A percentile compares a stretch with the other conserved stretches of the same genome.
phyloP scores from a whole-genome alignment of 2,329 filamentous ascomycete genomes.

The Aspergillus sergii region DNA sequence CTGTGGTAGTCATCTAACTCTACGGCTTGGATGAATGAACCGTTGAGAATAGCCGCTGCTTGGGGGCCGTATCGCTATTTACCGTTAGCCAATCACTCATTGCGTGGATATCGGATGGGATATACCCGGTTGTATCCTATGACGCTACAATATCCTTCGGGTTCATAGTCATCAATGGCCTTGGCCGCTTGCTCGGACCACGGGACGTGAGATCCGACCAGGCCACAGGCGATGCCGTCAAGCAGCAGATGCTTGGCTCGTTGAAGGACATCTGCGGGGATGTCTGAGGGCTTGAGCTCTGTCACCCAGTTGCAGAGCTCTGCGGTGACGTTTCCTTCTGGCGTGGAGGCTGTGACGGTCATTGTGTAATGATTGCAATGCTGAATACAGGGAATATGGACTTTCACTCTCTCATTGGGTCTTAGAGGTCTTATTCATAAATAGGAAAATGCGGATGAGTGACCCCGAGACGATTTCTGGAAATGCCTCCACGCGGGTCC shows the following conservation, averaged over 20 bases:
- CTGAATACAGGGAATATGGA: not conserved
- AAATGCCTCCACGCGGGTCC: not conserved
- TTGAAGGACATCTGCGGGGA: not conserved
- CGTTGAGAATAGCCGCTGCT: conserved; percentile 46
- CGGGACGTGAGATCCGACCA: conserved; percentile 45
- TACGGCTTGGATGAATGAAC: conserved; percentile 48
- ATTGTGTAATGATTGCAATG: not conserved
- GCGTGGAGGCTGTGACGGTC: not conserved
- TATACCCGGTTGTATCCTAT: conserved; percentile 19
- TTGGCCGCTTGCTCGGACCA: conserved; percentile 44
- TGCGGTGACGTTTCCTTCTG: not conserved
- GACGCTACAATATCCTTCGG: conserved; percentile 26
- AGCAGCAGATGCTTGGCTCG: conserved; percentile 48
- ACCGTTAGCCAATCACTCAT: not conserved
- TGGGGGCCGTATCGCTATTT: conserved; percentile 29
- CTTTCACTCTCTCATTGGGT: not conserved
- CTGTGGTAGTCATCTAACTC: conserved; percentile 51
- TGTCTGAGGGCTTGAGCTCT: not conserved
- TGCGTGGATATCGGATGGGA: not conserved
- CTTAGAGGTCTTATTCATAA: not conserved
- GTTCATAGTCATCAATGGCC: conserved; percentile 35
- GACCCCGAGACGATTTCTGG: not conserved
- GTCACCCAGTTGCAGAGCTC: not conserved
- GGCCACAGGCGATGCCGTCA: conserved; percentile 46
- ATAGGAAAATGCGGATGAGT: not conserved